Evolutionary conservation across 2,329 filamentous ascomycete species (phyloP), one percentile per base, ranked within the genome.

Genomic region (Thielaviopsis ethacetica): DNA sequence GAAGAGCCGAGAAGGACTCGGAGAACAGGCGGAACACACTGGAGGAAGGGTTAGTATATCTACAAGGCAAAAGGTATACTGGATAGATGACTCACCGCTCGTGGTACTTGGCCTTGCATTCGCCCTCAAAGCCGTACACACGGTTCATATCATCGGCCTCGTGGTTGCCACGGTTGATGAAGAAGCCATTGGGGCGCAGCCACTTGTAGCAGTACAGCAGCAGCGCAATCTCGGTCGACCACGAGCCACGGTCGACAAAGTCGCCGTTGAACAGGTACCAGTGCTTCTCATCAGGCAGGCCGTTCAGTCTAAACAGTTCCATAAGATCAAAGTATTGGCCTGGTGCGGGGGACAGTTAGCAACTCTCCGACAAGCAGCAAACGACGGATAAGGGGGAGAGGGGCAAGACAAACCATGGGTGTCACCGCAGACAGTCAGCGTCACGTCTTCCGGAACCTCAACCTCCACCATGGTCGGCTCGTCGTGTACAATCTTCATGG

Each of bases 101-200:
- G 70, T 88, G 96, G 73, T 98, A 98, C 74, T 98, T 98, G 65
- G 89, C 88, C 71, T 91, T 93, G 77, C 93, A 97, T 71, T 98
- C 93, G 68, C 93, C 93, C 72, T 98, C 93, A 67, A 98, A 98
- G 19, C 93, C 93, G 69, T 98, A 98, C 58, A 93, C 91, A 64
- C 89, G 84, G 77, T 98, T 98, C 93, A 98, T 98, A 72, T 96
- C 91, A 69, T 97, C 91, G 54, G 93, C 97, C 75, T 98, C 93
- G 73, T 98, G 93, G 73, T 98, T 98, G 65, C 93, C 93, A 62
- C 93, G 84, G 77, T 98, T 98, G 63, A 98, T 76, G 81, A 95
- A 97, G 78, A 98, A 91, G 58, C 78, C 82, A 51, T 83, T 81
- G 7, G 93, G 93, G 58, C 87, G 83, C 66, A 97, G 72, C 91